Base-by-base conservation (phyloP, 352 stramenopile genomes). In the Globisporangium cylindrosporum region DNA sequence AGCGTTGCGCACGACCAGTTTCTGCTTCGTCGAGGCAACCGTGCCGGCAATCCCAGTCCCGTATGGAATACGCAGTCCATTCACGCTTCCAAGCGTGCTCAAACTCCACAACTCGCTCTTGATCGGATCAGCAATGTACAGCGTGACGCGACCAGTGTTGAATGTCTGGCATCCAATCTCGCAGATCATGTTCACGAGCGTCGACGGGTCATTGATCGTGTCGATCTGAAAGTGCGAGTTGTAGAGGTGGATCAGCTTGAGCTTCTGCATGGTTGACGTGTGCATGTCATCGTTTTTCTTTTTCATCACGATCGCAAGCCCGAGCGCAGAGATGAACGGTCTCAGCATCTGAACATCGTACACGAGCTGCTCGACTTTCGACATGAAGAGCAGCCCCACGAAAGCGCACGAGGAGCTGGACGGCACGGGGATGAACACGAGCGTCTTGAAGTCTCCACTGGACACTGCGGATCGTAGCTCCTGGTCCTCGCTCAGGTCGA, bases 51-150 rank as follows among this genome's bases (percentile, higher is more conserved):
- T 94, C n/a, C 89, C 89, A 14, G 77, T 78, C 24, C 81, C 85
- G 54, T 89, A 89, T 0, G 84, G 82, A 29, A 97, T 92, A 7
- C 81, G 81, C 49, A 91, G 67, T 3, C 83, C 86, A n/a, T 90
- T 91, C 24, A 90, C 83, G 18, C 83, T 91, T 9, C 86, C 82
- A 1, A 88, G 72, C 7, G 80, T 89, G 49, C 82, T 91, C 25
- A 93, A 66, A 18, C 78, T 89, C 86, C 86, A 93, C 0, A 93
- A 72, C 61, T 93, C 86, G 1, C 75, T 76, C 66, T 93, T 91
- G 70, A 93, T 90, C 27, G 65, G 82, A 60, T 93, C 86, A 0
- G 81, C 82, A 6, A 93, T 83, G 64, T 92, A 93, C 0, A 93
- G 68, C 6, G 82, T 91, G 20, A 93, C 83, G 36, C 83, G 75